Evolutionary conservation across 805 yeast genomes (phyloP), one percentile per base, ranked within the genome.

Genomic region (Priceomyces melissophilus): DNA sequence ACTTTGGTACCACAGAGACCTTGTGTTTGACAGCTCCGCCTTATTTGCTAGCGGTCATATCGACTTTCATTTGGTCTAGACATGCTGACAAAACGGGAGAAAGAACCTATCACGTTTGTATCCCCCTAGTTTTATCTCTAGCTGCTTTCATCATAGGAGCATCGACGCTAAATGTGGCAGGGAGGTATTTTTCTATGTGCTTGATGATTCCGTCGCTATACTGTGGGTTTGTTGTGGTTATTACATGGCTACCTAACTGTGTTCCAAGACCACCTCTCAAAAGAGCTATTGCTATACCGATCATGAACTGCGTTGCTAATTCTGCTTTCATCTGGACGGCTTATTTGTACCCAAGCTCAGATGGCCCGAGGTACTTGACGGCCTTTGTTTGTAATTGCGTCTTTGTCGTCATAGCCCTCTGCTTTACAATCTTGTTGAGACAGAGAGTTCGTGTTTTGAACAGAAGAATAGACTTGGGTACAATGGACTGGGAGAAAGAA

Each of bases 1-100:
- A 77, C 33, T 81, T 76, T 48, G 56, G 58, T 52, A 63, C 69
- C 37, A 65, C 76, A 30, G 65, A 72, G 35, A 77, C 84, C 3
- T 66, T 78, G 36, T 73, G 77, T 46, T 63, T 80, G 41, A 77
- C 84, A 6, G 82, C 77, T 14, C 84, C 83, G 15, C 82, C 82
- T 8, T 79, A 77, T 54, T 54, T 73, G 35, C 48, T 76, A 39
- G 79, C 81, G 0, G 80, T 75, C 2, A 57, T 73, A 10, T 58
- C 67, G 9, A 76, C 82, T 1, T 76, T 68, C 49, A 37, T 74
- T 10, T 73, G 79, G 75, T 75, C 82, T 2, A 61, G 71, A 44
- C 80, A 76, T 57, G 79, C 82, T 3, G 82, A 76, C 48, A 67
- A 65, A 41, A 70, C 78, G 0, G 79, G 79, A n/a, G 84, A 79